phyloP scores from a whole-genome alignment of 1,284 basidiomycete genomes.

The Athelia sp. region DNA sequence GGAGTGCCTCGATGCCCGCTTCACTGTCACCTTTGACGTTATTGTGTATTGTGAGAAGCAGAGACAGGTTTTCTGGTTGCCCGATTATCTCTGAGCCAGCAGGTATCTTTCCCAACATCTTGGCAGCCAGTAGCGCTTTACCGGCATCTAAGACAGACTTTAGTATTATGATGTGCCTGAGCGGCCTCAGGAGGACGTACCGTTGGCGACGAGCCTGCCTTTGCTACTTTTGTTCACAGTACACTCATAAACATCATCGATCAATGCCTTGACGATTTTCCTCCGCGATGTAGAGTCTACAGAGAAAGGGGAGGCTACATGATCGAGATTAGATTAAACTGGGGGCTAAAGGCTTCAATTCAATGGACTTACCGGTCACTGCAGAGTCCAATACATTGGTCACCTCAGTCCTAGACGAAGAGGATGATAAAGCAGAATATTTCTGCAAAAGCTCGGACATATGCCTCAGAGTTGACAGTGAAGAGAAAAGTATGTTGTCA shows the following conservation, averaged over 20 bases:
- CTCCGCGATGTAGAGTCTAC: slow-evolving; percentile 40
- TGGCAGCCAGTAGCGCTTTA: slow-evolving; percentile 65
- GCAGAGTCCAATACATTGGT: slow-evolving; percentile 42
- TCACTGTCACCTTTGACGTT: slow-evolving; percentile 52
- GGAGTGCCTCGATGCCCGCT: slow-evolving; percentile 63
- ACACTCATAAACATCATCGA: slow-evolving; percentile 52
- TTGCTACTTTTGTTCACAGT: slow-evolving; percentile 22
- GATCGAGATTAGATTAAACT: slow-evolving; percentile 1
- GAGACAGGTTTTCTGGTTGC: slow-evolving; percentile 44
- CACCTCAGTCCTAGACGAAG: slow-evolving; percentile 41
- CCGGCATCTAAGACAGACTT: slow-evolving; percentile 43
- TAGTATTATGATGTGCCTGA: not conserved
- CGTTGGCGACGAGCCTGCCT: slow-evolving; percentile 45
- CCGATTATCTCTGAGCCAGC: slow-evolving; percentile 65
- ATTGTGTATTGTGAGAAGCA: slow-evolving; percentile 45
- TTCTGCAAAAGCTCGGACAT: slow-evolving; percentile 31
- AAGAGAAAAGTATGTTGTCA: not conserved
- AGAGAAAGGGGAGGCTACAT: slow-evolving; percentile 34
- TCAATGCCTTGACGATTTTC: slow-evolving; percentile 47
- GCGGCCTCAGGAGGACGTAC: slow-evolving; percentile 25
- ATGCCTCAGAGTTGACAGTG: not conserved
- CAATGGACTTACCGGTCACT: slow-evolving; percentile 32
- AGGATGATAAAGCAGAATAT: slow-evolving; percentile 41
- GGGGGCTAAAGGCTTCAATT: slow-evolving; percentile 3
- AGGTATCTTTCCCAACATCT: slow-evolving; percentile 70